These are phyloP conservation scores for Pinus albicaulis DNA, from an alignment of 75 land plant genomes.

Conservation along the genomic window DNA sequence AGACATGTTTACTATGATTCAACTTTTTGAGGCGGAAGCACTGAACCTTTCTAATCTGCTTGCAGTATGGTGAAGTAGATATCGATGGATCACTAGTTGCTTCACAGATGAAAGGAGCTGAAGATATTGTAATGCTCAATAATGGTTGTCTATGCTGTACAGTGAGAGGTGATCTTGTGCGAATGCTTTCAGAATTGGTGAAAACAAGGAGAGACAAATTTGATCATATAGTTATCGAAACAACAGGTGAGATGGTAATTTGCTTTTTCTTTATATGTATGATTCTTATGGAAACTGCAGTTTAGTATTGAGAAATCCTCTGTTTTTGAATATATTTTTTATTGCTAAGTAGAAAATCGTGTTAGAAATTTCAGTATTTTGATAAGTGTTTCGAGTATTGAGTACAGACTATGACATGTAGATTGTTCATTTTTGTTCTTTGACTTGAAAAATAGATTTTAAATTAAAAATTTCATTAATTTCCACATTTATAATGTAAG, in stretches of 20 bases:
- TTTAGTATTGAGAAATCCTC: not conserved
- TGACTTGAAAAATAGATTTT: not conserved
- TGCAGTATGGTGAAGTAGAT: conserved; percentile 95
- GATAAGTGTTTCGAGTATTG: not conserved
- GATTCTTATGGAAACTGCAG: not conserved
- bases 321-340: not conserved
- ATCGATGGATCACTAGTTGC: conserved; percentile 98
- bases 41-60: not conserved
- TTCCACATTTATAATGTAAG: not conserved
- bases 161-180: conserved; percentile 96
- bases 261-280: conserved; percentile 3
- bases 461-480: not conserved
- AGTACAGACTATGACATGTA: not conserved
- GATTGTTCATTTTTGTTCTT: not conserved
- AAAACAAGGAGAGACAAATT: conserved; percentile 78
- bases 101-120: conserved; percentile 77
- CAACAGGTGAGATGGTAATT: conserved; percentile 62
- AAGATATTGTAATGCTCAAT: conserved; percentile 97
- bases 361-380: not conserved
- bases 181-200: conserved; percentile 88
- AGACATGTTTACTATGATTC: not conserved
- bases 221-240: conserved; percentile 97
- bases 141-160: conserved; percentile 99
- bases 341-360: not conserved
- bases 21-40: too few species aligned